Conservation (phyloP, 805 yeast genomes). For the Pichia exigua region DNA sequence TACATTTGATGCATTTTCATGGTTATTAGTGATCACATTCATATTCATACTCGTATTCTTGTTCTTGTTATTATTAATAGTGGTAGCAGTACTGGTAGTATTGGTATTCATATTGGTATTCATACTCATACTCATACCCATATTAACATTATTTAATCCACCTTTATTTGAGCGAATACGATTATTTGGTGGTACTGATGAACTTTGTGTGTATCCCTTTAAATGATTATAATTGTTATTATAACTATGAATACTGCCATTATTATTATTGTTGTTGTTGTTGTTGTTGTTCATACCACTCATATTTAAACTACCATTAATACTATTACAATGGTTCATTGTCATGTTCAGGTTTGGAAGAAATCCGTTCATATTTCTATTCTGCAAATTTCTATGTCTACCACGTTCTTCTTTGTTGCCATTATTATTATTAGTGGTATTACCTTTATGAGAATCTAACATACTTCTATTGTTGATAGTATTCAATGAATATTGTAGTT, state of each 20-base stretch:
- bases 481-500: slow-evolving; percentile 23
- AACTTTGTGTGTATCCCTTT: slow-evolving; percentile 2
- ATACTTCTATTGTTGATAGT: slow-evolving; percentile 22
- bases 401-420: slow-evolving; percentile 10
- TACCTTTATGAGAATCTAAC: slow-evolving; percentile 15
- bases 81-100: too few relatives aligned
- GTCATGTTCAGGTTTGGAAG: neutral
- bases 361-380: slow-evolving; percentile 5
- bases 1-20: neutral
- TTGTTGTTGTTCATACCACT: neutral
- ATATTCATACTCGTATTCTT: too few relatives aligned
- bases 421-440: neutral
- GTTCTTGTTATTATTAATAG: too few relatives aligned
- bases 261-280: neutral
- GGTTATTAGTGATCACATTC: neutral
- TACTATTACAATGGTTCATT: neutral
- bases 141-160: slow-evolving; percentile 1
- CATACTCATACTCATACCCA: neutral
- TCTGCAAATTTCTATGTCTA: slow-evolving; percentile 7
- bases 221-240: neutral
- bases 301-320: neutral
- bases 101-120: too few relatives aligned
- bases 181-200: slow-evolving; percentile 12
- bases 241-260: neutral
- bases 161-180: slow-evolving; percentile 1